phyloP scores from a whole-genome alignment of 805 yeast species.

The Candida adriatica region DNA sequence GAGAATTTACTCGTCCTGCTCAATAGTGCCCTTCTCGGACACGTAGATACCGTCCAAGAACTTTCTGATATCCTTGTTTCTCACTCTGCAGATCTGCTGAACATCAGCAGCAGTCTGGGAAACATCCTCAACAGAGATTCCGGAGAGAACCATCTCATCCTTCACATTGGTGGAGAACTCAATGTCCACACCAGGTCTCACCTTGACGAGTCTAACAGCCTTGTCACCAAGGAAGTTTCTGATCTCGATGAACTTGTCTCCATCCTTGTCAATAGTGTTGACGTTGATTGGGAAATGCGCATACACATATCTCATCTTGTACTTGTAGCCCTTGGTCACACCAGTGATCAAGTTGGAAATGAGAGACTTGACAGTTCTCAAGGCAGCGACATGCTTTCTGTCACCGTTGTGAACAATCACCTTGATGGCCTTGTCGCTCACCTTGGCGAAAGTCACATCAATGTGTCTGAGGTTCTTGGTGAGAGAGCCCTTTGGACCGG shows the following conservation, averaged over 20 bases:
- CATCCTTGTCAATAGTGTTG: constrained; percentile 78
- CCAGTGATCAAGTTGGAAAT: constrained; percentile 93
- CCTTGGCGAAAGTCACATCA: constrained; percentile 86
- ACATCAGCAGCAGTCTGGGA: constrained; percentile 98
- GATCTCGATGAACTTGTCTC: constrained; percentile 76
- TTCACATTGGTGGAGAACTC: constrained; percentile 78
- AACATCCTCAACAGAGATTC: constrained; percentile 96
- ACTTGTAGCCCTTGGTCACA: constrained; percentile 98
- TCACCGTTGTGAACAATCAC: constrained; percentile 97
- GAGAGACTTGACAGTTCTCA: constrained; percentile 97
- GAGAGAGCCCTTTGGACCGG: constrained; percentile 97
- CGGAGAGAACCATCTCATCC: constrained; percentile 89
- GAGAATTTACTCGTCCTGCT: constrained; percentile 44
- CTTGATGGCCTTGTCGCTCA: constrained; percentile 66
- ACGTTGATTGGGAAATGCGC: constrained; percentile 99
- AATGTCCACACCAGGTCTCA: constrained; percentile 84
- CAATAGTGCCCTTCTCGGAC: constrained; percentile 88
- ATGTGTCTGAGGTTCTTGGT: constrained; percentile 89
- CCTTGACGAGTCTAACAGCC: constrained; percentile 83
- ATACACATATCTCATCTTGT: constrained; percentile 99
- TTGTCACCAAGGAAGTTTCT: constrained; percentile 99
- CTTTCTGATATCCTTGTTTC: constrained; percentile 99
- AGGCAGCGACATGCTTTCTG: constrained; percentile 99
- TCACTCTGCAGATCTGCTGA: constrained; percentile 96
- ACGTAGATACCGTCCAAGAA: constrained; percentile 99